Conservation (phyloP, 768 basidiomycete species). For the Hygrophorus russula region DNA sequence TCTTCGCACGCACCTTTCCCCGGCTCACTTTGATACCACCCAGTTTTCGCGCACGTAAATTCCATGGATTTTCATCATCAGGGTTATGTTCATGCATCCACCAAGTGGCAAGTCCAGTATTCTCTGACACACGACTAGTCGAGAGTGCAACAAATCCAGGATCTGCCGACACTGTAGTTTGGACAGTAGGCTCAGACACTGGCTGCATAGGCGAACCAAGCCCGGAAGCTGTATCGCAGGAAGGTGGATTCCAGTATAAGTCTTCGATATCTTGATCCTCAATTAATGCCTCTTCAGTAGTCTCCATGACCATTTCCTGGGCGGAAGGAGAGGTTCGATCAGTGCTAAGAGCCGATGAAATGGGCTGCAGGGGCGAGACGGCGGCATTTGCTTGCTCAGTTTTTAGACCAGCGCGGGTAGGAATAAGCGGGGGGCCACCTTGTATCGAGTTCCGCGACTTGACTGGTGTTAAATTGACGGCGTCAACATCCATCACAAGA, state of each 20-base stretch:
- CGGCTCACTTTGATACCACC: too few species aligned
- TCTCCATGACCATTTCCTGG: too few species aligned
- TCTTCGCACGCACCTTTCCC: too few species aligned
- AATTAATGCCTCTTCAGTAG: neutral
- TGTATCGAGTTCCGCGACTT: neutral
- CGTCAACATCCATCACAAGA: neutral
- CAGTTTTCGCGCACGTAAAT: neutral
- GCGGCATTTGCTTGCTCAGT: too few species aligned
- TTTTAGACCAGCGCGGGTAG: too few species aligned
- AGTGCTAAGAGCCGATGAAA: neutral
- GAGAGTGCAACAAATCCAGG: neutral
- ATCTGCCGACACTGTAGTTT: neutral
- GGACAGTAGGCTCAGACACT: neutral
- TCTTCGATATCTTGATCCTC: neutral
- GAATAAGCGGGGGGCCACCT: too few species aligned
- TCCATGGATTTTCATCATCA: constrained; percentile 3
- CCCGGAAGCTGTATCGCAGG: neutral
- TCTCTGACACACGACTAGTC: neutral
- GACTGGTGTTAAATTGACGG: neutral
- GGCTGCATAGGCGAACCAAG: neutral
- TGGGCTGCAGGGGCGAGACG: too few species aligned
- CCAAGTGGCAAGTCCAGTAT: neutral
- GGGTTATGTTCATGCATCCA: neutral
- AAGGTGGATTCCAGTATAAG: neutral
- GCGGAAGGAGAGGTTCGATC: neutral